A percentile compares a stretch with the other conserved stretches of the same genome.
Conservation (phyloP, 495 filamentous ascomycete genomes). For the Monascus purpureus region DNA sequence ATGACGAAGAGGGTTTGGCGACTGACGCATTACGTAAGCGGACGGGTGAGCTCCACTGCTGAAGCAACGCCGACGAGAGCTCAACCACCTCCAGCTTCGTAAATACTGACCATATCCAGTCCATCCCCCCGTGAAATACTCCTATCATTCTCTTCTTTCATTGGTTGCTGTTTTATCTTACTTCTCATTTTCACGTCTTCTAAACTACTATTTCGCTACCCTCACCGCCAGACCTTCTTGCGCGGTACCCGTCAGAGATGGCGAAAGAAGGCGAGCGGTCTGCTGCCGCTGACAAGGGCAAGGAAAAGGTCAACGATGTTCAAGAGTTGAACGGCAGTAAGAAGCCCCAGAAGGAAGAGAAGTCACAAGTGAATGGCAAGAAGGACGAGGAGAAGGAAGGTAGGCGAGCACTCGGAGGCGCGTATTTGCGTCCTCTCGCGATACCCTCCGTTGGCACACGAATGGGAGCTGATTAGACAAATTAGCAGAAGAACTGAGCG, state of each 20-base stretch:
- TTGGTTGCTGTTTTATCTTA: slow-evolving; percentile 9
- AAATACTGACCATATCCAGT: neutral
- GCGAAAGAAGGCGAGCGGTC: slow-evolving; percentile 81
- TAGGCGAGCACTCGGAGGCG: slow-evolving; percentile 15
- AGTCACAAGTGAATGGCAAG: slow-evolving; percentile 58
- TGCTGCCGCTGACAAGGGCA: slow-evolving; percentile 82
- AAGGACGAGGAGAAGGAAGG: slow-evolving; percentile 53
- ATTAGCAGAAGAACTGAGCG: slow-evolving; percentile 72
- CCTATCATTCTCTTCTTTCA: slow-evolving; percentile 20
- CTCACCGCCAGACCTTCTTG: slow-evolving; percentile 13
- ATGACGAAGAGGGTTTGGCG: too few species aligned
- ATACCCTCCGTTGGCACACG: neutral
- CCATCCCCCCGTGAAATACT: neutral
- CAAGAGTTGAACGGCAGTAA: slow-evolving; percentile 42
- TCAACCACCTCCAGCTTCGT: neutral
- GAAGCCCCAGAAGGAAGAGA: slow-evolving; percentile 54
- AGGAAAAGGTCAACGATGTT: slow-evolving; percentile 68
- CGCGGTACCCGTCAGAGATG: slow-evolving; percentile 45
- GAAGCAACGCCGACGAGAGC: slow-evolving; percentile 14
- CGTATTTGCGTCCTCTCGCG: too few species aligned
- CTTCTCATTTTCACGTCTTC: slow-evolving; percentile 1
- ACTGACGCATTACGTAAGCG: slow-evolving; percentile 2
- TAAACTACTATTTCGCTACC: neutral
- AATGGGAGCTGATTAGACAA: slow-evolving; percentile 3
- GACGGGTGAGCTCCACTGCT: slow-evolving; percentile 1